Conservation (phyloP, 257 asterid genomes). For the Parsonsia alboflavescens region DNA sequence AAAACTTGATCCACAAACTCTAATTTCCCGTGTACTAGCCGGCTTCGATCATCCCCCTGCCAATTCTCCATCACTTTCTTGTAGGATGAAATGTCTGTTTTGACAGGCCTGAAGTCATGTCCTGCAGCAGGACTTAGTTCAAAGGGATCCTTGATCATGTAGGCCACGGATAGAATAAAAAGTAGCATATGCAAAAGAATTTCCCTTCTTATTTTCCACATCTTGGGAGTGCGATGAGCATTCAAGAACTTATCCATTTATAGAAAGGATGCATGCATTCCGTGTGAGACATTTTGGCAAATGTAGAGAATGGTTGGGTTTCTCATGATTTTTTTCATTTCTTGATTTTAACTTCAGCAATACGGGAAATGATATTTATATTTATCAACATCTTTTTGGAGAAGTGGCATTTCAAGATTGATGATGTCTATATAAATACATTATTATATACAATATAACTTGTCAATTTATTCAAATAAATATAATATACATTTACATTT, state of each 20-base stretch:
- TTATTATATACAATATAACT: too few relatives aligned
- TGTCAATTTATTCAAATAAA: too few relatives aligned
- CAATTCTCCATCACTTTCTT: constrained; percentile 60
- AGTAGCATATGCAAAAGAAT: constrained; percentile 38
- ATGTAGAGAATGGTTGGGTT: constrained; percentile 8
- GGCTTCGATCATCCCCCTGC: constrained; percentile 64
- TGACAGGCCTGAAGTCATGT: constrained; percentile 61
- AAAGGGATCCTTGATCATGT: constrained; percentile 64
- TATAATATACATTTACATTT: too few relatives aligned
- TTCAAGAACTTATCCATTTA: too few relatives aligned
- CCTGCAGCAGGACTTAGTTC: constrained; percentile 76
- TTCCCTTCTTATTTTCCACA: constrained; percentile 53
- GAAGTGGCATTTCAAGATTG: too few relatives aligned
- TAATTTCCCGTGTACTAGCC: constrained; percentile 57
- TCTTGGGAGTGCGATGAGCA: not conserved
- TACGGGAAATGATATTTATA: too few relatives aligned
- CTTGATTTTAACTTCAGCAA: not conserved
- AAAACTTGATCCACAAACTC: constrained; percentile 59
- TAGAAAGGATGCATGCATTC: too few relatives aligned
- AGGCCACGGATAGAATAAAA: constrained; percentile 36
- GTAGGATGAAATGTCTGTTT: constrained; percentile 62
- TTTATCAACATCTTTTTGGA: too few relatives aligned
- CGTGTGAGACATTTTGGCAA: not conserved
- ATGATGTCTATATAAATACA: too few relatives aligned
- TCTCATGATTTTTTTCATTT: constrained; percentile 35